Conservation (phyloP, 805 yeast genomes). For the Nakazawaea pomicola region DNA sequence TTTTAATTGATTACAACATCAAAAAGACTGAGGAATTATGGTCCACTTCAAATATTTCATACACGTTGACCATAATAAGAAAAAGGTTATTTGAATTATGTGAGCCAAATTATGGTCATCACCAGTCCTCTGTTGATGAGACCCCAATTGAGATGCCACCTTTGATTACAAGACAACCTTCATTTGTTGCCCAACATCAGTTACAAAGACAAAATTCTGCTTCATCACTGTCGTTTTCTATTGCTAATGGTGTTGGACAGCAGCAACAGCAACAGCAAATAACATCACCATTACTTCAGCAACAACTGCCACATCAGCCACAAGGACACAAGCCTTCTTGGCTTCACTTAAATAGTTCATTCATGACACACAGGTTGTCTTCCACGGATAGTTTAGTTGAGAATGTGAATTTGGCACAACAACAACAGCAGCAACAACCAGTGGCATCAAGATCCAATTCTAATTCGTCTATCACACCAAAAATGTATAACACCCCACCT, state of each 20-base stretch:
- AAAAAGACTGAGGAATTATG: conserved; percentile 24
- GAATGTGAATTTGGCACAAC: conserved; percentile 12
- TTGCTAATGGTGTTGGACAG: conserved; percentile 13
- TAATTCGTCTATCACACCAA: not conserved
- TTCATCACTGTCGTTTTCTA: conserved; percentile 14
- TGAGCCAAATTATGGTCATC: conserved; percentile 12
- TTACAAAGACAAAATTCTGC: conserved; percentile 23
- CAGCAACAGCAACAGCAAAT: no score
- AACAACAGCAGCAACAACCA: conserved; percentile 2
- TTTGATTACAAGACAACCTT: conserved; percentile 12
- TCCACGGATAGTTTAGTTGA: conserved; percentile 31
- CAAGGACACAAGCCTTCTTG: conserved; percentile 26
- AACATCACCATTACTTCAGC: no score
- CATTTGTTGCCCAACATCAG: conserved; percentile 13
- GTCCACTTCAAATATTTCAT: conserved; percentile 18
- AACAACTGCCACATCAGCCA: conserved; percentile 1
- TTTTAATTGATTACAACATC: conserved; percentile 21
- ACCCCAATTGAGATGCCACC: conserved; percentile 13
- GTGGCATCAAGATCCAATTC: conserved; percentile 1
- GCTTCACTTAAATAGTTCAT: conserved; percentile 27
- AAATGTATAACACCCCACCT: conserved; percentile 8
- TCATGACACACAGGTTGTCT: conserved; percentile 24
- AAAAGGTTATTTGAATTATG: conserved; percentile 28
- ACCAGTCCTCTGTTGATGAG: conserved; percentile 8
- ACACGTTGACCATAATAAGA: conserved; percentile 26